These are phyloP conservation scores for Aspergillus sclerotioniger DNA, from an alignment of 495 filamentous ascomycete species.

Conservation along the genomic window DNA sequence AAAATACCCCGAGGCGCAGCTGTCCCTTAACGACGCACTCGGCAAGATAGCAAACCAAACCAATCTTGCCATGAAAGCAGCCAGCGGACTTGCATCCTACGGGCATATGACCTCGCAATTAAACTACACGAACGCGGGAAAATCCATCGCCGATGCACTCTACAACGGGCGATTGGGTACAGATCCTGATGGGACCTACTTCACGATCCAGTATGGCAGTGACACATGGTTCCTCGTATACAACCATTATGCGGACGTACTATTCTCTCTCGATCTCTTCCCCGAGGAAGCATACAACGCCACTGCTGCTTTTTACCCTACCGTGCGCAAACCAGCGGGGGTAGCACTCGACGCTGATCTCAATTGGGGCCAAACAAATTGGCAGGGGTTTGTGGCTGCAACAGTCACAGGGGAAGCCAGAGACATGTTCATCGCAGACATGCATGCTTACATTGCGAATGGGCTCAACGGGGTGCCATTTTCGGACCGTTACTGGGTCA, in stretches of 20 bases:
- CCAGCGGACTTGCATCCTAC: conserved; percentile 44
- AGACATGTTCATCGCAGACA: conserved; percentile 30
- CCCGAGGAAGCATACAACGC: conserved; percentile 32
- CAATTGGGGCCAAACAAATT: conserved; percentile 42
- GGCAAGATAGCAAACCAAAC: conserved; percentile 49
- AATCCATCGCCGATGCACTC: conserved; percentile 34
- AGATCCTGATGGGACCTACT: conserved; percentile 35
- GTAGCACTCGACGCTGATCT: conserved; percentile 31
- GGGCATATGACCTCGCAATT: conserved; percentile 31
- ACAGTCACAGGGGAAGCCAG: conserved; percentile 22
- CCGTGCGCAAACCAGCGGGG: conserved; percentile 28
- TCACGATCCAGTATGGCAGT: conserved; percentile 36
- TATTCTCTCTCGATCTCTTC: conserved; percentile 39
- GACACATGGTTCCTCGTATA: conserved; percentile 36
- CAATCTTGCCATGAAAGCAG: conserved; percentile 51
- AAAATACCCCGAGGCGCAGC: conserved; percentile 42
- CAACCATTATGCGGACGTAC: conserved; percentile 39
- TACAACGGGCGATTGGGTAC: conserved; percentile 39
- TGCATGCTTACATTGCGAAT: conserved; percentile 40
- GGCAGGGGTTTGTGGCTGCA: conserved; percentile 34
- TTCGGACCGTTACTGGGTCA: conserved; percentile 34
- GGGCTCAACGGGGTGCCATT: conserved; percentile 41
- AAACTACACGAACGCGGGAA: conserved; percentile 36
- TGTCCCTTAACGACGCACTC: conserved; percentile 49
- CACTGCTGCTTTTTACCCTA: conserved; percentile 34